These are phyloP conservation scores for Phyllosticta citribraziliensis DNA, from an alignment of 2,329 filamentous ascomycete genomes.

Conservation along the genomic window DNA sequence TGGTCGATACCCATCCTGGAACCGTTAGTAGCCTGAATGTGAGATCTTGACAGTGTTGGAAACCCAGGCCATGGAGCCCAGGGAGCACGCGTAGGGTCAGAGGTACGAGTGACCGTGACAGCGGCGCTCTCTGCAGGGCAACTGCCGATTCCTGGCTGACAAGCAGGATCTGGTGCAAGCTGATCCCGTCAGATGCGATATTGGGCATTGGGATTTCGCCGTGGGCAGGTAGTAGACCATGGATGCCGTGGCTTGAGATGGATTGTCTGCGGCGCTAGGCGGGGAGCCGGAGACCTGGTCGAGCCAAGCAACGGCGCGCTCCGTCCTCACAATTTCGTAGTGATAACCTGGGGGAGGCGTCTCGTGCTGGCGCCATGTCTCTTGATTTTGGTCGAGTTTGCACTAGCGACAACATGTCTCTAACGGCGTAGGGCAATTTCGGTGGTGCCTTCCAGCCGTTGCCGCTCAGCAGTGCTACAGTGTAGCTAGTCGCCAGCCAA, in stretches of 20 bases:
- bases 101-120: neutral
- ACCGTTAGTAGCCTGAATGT: neutral
- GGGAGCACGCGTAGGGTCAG: neutral
- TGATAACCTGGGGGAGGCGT: neutral
- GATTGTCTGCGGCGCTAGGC: neutral
- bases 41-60: neutral
- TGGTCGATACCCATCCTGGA: neutral
- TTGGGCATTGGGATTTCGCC: neutral
- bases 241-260: neutral
- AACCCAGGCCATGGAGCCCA: neutral
- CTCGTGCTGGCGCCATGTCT: neutral
- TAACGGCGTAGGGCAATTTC: neutral
- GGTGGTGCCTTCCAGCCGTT: neutral
- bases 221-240: neutral
- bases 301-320: neutral
- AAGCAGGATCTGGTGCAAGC: neutral
- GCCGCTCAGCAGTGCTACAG: neutral
- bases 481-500: neutral
- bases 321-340: neutral
- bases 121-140: neutral
- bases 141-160: neutral
- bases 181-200: neutral
- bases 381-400: neutral
- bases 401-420: neutral
- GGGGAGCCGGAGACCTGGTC: neutral